Percentiles rank a stretch among this genome's conserved stretches.
Evolutionary conservation across 208 protist genomes (phyloP).

Genomic region (Naegleria lovaniensis): DNA sequence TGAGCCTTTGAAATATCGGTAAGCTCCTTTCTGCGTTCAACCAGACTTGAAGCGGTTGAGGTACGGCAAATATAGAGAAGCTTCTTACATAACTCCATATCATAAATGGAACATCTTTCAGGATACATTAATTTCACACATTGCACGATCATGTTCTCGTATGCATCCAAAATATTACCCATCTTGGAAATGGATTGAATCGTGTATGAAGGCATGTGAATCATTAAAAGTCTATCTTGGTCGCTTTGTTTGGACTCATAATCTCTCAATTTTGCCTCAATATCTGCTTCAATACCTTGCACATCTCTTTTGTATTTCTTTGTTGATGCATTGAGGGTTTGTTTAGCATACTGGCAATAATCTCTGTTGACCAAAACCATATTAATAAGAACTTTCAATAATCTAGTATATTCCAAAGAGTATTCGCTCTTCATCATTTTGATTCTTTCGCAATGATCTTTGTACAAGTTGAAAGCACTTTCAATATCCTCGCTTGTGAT

Average conservation of each 20-base stretch:
- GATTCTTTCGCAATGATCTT: background rate
- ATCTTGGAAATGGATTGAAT: background rate
- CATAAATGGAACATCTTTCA: background rate
- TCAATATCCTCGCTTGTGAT: background rate
- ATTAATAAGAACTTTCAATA: background rate
- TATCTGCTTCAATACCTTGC: background rate
- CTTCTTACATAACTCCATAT: conserved; percentile 5
- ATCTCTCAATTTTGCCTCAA: background rate
- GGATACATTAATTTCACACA: background rate
- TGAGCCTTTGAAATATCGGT: background rate
- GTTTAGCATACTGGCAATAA: background rate
- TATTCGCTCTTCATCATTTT: background rate
- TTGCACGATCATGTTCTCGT: conserved; percentile 9
- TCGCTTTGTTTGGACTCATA: background rate
- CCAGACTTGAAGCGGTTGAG: background rate
- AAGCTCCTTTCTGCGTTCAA: background rate
- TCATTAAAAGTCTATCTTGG: background rate
- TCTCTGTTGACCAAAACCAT: background rate
- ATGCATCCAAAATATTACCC: background rate
- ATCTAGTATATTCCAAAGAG: background rate
- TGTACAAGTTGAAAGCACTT: background rate
- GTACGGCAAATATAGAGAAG: background rate
- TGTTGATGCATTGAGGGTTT: background rate
- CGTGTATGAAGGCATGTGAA: background rate
- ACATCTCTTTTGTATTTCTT: background rate